These are phyloP conservation scores for Agarophyton chilense DNA, from an alignment of 23 red algal genomes.

Conservation along the genomic window DNA sequence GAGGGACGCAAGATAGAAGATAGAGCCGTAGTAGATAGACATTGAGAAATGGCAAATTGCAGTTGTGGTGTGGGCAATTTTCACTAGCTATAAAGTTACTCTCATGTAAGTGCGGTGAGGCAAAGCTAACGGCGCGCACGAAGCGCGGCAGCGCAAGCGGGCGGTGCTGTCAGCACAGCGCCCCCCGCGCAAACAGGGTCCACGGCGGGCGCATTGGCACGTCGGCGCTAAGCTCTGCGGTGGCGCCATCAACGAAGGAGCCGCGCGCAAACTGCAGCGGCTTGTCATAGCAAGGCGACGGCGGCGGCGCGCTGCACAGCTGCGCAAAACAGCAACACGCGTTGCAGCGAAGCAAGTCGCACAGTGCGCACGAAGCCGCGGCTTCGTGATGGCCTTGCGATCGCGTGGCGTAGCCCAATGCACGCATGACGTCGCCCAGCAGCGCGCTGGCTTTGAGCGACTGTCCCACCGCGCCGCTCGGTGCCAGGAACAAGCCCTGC, in stretches of 20 bases:
- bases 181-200: conserved; percentile 84
- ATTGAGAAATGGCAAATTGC: no score
- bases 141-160: conserved; percentile 63
- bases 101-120: no score
- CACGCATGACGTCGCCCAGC: conserved; percentile 51
- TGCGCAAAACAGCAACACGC: conserved; percentile 56
- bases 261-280: conserved; percentile 73
- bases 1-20: no score
- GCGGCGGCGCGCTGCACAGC: conserved; percentile 75
- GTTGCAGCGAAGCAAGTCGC: conserved; percentile 3
- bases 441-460: conserved; percentile 73
- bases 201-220: conserved; percentile 79
- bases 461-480: conserved; percentile 79
- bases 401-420: conserved; percentile 70
- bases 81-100: no score
- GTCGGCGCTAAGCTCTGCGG: conserved; percentile 85
- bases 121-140: conserved; percentile 15
- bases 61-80: no score
- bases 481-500: conserved; percentile 88
- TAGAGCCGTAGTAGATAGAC: no score
- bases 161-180: conserved; percentile 87
- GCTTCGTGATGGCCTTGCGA: conserved; percentile 17
- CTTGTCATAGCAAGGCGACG: conserved; percentile 77
- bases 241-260: conserved; percentile 90
- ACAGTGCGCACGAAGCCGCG: conserved; percentile 78